phyloP scores from a whole-genome alignment of 2,329 filamentous ascomycete species.

The Monosporascus sp. region DNA sequence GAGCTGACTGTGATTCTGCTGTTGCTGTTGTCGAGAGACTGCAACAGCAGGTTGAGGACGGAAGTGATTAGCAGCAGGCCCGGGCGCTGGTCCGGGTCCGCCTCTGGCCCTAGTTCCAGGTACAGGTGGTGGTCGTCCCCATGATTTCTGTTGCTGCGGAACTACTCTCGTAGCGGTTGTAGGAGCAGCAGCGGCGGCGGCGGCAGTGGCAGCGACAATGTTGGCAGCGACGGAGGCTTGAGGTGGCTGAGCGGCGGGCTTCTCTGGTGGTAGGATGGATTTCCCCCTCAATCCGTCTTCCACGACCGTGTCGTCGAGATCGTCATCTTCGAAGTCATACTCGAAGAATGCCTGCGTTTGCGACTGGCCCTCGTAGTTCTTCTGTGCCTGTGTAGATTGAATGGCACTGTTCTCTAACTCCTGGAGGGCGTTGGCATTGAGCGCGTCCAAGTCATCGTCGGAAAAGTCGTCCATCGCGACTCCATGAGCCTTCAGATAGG shows the following conservation, averaged over 20 bases:
- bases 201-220: not conserved
- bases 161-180: conserved; percentile 6
- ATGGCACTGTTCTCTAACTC: conserved; percentile 62
- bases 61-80: conserved; percentile 9
- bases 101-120: not conserved
- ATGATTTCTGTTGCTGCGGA: conserved; percentile 14
- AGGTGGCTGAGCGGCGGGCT: conserved; percentile 5
- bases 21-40: conserved; percentile 3
- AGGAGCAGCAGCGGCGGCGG: not conserved
- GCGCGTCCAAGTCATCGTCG: conserved; percentile 58
- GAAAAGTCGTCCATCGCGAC: conserved; percentile 52
- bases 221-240: not conserved
- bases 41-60: conserved; percentile 13
- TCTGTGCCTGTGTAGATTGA: conserved; percentile 50
- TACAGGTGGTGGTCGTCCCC: conserved; percentile 15
- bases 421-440: conserved; percentile 52
- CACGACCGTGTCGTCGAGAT: conserved; percentile 54
- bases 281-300: conserved; percentile 40
- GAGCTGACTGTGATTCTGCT: not conserved
- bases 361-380: conserved; percentile 17
- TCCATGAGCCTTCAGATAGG: conserved; percentile 22
- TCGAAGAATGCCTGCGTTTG: conserved; percentile 22
- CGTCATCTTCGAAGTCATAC: conserved; percentile 49
- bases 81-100: not conserved
- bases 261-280: conserved; percentile 23